These are phyloP conservation scores for Entrophospora sp. DNA, from an alignment of 192 early-diverging fungal species.

Conservation along the genomic window DNA sequence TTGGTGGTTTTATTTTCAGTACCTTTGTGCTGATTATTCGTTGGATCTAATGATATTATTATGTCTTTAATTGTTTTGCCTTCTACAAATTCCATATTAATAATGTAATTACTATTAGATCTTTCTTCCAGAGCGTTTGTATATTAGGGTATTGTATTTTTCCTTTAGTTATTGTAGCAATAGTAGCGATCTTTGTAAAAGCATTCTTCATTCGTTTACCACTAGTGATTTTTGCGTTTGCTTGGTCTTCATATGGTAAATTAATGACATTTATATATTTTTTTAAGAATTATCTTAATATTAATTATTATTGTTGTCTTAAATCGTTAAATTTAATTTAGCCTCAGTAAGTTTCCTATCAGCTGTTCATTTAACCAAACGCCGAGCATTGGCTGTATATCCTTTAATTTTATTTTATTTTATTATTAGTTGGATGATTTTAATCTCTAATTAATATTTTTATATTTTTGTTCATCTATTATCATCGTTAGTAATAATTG, in stretches of 20 bases:
- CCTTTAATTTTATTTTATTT: slow-evolving; percentile 95
- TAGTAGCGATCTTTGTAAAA: slow-evolving; percentile 58
- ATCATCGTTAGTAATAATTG: too few relatives aligned
- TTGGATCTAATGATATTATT: slow-evolving; percentile 26
- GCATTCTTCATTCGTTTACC: slow-evolving; percentile 66
- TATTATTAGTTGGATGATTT: slow-evolving; percentile 89
- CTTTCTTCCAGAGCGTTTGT: slow-evolving; percentile 96
- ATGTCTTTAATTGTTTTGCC: slow-evolving; percentile 72
- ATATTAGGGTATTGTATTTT: slow-evolving; percentile 96
- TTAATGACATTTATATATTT: background rate
- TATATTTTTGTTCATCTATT: too few relatives aligned
- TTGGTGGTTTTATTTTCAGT: too few relatives aligned
- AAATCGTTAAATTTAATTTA: too few relatives aligned
- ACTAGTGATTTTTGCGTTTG: slow-evolving; percentile 66
- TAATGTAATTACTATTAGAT: slow-evolving; percentile 58
- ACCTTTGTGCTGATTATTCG: too few relatives aligned
- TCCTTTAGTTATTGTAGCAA: slow-evolving; percentile 74
- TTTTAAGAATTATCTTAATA: background rate
- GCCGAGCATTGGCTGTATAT: slow-evolving; percentile 81
- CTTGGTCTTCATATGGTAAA: slow-evolving; percentile 78
- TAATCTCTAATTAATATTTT: slow-evolving; percentile 70
- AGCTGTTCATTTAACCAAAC: slow-evolving; percentile 77
- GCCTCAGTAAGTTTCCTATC: slow-evolving; percentile 90
- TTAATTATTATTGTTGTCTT: background rate
- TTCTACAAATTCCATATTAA: slow-evolving; percentile 85